Percentiles rank a stretch among this genome's conserved stretches.
phyloP scores from a whole-genome alignment of 768 basidiomycete genomes.

The Psilocybe azurescens region DNA sequence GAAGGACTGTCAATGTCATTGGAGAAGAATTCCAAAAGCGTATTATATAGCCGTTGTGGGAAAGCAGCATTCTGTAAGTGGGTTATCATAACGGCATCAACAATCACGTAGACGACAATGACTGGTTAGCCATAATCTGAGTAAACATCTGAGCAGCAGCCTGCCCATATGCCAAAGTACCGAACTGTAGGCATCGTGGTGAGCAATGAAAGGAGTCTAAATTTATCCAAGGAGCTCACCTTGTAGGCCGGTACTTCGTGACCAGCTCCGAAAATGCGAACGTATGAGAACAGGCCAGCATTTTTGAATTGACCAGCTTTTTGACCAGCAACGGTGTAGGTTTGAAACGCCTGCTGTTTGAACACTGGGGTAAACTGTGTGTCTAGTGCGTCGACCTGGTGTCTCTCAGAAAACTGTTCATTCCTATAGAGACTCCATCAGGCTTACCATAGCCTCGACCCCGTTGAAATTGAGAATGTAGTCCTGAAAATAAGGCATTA shows the following conservation, averaged over 20 bases:
- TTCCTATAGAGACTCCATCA: neutral
- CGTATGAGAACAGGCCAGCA: conserved; percentile 60
- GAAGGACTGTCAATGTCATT: no score
- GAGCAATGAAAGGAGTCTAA: neutral
- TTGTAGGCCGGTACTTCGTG: conserved; percentile 55
- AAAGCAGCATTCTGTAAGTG: no score
- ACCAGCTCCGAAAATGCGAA: conserved; percentile 54
- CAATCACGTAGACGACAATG: conserved; percentile 18
- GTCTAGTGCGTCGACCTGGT: conserved; percentile 50
- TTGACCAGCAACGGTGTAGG: conserved; percentile 56
- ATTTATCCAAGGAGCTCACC: conserved; percentile 24
- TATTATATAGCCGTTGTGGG: no score
- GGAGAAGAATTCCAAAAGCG: no score
- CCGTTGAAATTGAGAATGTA: conserved; percentile 61
- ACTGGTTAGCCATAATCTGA: conserved; percentile 43
- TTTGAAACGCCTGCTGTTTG: conserved; percentile 46
- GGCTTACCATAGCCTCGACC: conserved; percentile 58
- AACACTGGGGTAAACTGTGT: conserved; percentile 50
- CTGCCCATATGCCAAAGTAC: conserved; percentile 41
- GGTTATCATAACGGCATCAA: no score
- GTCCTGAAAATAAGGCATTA: conserved; percentile 36
- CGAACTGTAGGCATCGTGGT: conserved; percentile 27
- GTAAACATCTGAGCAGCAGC: conserved; percentile 49
- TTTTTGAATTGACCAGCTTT: conserved; percentile 60
- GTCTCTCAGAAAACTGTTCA: neutral